Percentiles rank a stretch among this genome's conserved stretches.
phyloP scores from a whole-genome alignment of 306 rosid species.

The Cucurbita maxima region DNA sequence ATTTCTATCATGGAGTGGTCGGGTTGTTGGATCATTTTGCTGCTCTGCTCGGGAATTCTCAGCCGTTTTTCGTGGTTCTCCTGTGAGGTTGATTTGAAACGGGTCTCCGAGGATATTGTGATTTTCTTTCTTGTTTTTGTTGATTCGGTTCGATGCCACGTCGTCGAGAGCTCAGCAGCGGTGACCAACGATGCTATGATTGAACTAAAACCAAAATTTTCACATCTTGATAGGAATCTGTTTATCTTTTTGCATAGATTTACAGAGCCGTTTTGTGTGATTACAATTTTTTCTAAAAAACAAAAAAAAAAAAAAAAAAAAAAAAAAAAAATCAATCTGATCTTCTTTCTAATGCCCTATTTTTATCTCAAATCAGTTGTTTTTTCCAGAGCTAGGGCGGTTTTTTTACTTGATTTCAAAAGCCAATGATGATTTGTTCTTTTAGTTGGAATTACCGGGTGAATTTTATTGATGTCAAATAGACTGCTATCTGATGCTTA shows the following conservation, averaged over 20 bases:
- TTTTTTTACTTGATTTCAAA: neutral
- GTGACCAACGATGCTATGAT: constrained; percentile 66
- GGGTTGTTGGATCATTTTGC: neutral
- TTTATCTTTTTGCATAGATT: constrained; percentile 17
- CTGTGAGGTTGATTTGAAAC: constrained; percentile 60
- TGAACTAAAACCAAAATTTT: constrained; percentile 38
- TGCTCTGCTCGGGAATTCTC: constrained; percentile 25
- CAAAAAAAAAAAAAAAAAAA: too few species aligned
- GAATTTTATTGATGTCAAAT: constrained; percentile 38
- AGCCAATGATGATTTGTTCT: constrained; percentile 42
- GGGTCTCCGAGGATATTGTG: constrained; percentile 57
- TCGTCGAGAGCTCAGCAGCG: constrained; percentile 39
- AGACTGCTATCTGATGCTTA: constrained; percentile 65
- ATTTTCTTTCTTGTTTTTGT: neutral
- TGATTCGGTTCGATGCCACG: constrained; percentile 51
- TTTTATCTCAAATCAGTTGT: too few species aligned
- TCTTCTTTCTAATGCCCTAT: too few species aligned
- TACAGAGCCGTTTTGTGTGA: constrained; percentile 63
- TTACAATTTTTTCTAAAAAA: neutral
- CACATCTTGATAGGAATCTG: constrained; percentile 76
- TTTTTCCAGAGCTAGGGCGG: too few species aligned
- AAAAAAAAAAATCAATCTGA: too few species aligned
- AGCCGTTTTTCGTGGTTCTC: neutral
- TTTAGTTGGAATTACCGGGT: constrained; percentile 75
- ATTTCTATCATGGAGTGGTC: constrained; percentile 9